Conservation (phyloP, 164 flowering plant species). For the Macadamia integrifolia region DNA sequence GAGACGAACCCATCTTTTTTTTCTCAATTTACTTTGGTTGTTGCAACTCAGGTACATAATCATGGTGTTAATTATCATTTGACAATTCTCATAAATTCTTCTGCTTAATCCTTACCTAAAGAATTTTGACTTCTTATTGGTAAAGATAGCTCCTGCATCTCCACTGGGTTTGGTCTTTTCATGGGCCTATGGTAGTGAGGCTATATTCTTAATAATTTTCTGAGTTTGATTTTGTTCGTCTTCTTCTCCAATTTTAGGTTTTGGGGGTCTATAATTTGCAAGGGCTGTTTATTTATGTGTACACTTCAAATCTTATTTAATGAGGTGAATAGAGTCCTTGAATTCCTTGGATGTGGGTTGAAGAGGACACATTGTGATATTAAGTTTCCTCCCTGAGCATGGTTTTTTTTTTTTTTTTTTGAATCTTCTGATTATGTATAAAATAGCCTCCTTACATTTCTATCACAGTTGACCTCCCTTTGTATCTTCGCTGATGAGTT, state of each 20-base stretch:
- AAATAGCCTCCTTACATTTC: not conserved
- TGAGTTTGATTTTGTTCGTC: too few species aligned
- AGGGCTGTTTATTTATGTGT: too few species aligned
- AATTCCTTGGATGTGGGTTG: not conserved
- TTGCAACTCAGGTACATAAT: conserved; percentile 83
- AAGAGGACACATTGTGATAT: not conserved
- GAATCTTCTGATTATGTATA: conserved; percentile 3
- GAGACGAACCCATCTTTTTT: conserved; percentile 81
- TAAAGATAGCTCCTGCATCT: not conserved
- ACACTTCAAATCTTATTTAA: not conserved
- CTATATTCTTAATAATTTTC: not conserved
- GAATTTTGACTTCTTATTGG: not conserved
- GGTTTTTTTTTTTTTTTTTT: not conserved
- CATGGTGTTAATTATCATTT: not conserved
- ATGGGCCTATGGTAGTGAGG: not conserved
- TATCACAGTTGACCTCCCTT: not conserved
- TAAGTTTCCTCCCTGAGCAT: not conserved
- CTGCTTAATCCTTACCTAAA: not conserved
- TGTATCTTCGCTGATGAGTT: not conserved
- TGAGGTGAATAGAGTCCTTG: not conserved
- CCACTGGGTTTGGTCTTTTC: not conserved
- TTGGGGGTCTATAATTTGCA: too few species aligned
- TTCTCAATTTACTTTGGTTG: conserved; percentile 78
- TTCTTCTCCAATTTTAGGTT: too few species aligned
- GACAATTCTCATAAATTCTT: not conserved